Percentiles rank a stretch among this genome's conserved stretches.
Evolutionary conservation across 306 rosid species (phyloP).

Genomic region (Hippophae tibetana): DNA sequence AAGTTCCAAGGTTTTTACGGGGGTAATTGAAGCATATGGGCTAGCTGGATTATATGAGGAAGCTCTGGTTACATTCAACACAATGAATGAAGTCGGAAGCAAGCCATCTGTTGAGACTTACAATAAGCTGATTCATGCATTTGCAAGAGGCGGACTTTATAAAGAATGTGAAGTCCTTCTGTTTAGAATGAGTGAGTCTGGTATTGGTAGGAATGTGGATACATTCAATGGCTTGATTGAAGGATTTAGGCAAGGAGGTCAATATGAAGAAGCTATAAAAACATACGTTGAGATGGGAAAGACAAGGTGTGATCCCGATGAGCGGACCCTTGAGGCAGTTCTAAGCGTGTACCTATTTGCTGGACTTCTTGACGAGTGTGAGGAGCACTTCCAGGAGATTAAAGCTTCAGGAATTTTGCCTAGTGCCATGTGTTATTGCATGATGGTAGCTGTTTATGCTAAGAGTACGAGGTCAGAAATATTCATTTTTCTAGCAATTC

Average conservation of each 20-base stretch:
- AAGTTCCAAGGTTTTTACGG: slow-evolving; percentile 66
- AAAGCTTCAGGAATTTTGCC: slow-evolving; percentile 71
- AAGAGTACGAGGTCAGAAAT: slow-evolving; percentile 66
- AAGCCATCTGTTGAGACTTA: slow-evolving; percentile 60
- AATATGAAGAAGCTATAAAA: slow-evolving; percentile 74
- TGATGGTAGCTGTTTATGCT: slow-evolving; percentile 91
- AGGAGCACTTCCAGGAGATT: slow-evolving; percentile 84
- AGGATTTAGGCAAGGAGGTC: slow-evolving; percentile 86
- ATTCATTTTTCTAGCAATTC: not conserved
- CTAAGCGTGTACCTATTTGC: slow-evolving; percentile 72
- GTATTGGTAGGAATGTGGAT: slow-evolving; percentile 45
- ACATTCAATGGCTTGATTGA: slow-evolving; percentile 69
- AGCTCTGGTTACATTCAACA: slow-evolving; percentile 90
- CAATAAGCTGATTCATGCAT: slow-evolving; percentile 58
- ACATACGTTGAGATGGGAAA: slow-evolving; percentile 73
- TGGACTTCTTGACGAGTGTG: slow-evolving; percentile 81
- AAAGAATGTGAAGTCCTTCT: slow-evolving; percentile 63
- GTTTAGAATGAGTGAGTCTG: slow-evolving; percentile 48
- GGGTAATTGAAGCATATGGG: slow-evolving; percentile 82
- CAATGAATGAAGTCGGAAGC: slow-evolving; percentile 83
- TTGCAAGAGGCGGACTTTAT: slow-evolving; percentile 75
- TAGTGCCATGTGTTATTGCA: slow-evolving; percentile 85
- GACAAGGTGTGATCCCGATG: slow-evolving; percentile 62
- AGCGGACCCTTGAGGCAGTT: slow-evolving; percentile 71
- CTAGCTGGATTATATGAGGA: slow-evolving; percentile 82